Evolutionary conservation across 2,329 filamentous ascomycete genomes (phyloP), one percentile per base, ranked within the genome.

Genomic region (Penicillium capsulatum): DNA sequence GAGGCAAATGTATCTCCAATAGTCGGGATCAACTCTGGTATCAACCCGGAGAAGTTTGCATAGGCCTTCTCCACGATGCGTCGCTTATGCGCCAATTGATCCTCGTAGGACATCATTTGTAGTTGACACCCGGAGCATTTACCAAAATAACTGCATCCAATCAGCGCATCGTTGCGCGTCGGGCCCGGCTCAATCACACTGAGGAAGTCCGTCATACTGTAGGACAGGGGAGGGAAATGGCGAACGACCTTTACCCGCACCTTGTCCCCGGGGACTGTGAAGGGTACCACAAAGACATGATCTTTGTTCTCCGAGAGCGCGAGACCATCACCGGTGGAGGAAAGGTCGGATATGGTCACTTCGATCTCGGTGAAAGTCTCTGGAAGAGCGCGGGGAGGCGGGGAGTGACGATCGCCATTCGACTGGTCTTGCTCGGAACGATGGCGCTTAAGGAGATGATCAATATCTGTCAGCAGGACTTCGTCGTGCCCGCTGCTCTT

Each of bases 101-200:
- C 84, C 19, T 76, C 68, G 64, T 97, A 97, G 38, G 87, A 80
- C 48, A 98, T 78, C 87, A 97, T 96, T 70, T 98, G 92, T 65
- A 97, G 90, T 67, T 98, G 92, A 62, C 92, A 98, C 20, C 92
- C 92, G 7, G 84, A 86, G 66, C 92, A 98, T 38, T 75, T 77
- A 28, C 80, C 72, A 60, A 98, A 98, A 72, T 98, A 97, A 54
- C 79, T 76, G 71, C 92, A 98, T 40, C 75, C 75, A 53, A 94
- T 76, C 15, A 86, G 79, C 26, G 75, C 74, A 56, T 92, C 85
- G 55, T 95, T 83, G 55, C 92, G 83, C 38, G 83, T 72, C 1
- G 81, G 75, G 0, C 86, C 89, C 0, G 90, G 81, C 41, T 77
- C 79, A 24, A 82, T 69, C 29, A 97, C 77, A 44, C 83, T 83